These are phyloP conservation scores for Chrysoporthe cubensis DNA, from an alignment of 2,329 filamentous ascomycete genomes.

Conservation along the genomic window DNA sequence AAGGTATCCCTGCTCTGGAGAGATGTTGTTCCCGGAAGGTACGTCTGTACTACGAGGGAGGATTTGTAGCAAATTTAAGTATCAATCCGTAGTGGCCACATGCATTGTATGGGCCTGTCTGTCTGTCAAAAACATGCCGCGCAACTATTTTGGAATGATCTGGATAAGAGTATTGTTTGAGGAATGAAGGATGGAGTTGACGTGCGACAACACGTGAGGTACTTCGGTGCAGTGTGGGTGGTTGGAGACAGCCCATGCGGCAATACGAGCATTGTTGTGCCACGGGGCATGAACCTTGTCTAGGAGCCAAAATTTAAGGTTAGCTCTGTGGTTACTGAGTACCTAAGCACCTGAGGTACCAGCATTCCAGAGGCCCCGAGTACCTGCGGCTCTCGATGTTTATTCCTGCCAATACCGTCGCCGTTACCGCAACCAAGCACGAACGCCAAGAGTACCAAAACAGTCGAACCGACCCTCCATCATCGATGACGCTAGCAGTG, in stretches of 20 bases:
- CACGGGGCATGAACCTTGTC: neutral
- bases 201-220: neutral
- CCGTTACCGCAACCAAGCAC: constrained; percentile 5
- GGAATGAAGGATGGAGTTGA: neutral
- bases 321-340: neutral
- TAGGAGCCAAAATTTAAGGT: neutral
- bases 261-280: neutral
- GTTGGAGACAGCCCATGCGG: neutral
- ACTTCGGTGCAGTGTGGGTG: neutral
- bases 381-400: neutral
- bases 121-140: too few relatives aligned
- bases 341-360: neutral
- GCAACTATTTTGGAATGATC: too few relatives aligned
- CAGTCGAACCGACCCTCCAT: neutral
- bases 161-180: too few relatives aligned
- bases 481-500: neutral
- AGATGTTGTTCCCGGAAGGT: neutral
- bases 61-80: neutral
- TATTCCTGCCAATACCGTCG: neutral
- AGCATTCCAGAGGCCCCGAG: neutral
- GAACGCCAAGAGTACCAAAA: neutral
- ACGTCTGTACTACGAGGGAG: neutral
- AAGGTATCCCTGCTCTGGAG: neutral
- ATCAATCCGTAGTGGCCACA: neutral
- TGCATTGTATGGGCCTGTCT: neutral